Conservation (phyloP, 305 asterid species). For the Caryopteris hybrid region DNA sequence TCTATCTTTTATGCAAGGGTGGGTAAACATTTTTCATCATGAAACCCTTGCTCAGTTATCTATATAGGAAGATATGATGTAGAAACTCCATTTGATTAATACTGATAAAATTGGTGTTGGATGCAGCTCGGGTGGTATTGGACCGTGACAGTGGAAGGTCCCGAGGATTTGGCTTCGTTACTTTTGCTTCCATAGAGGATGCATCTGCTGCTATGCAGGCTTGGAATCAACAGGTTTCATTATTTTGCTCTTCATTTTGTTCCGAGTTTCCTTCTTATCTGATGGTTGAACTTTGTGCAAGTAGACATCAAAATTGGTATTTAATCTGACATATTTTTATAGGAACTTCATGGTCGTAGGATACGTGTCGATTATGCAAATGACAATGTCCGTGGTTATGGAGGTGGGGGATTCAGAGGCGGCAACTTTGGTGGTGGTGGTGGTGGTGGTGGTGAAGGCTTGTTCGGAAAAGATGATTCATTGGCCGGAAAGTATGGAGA, state of each 20-base stretch:
- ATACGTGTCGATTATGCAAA: neutral
- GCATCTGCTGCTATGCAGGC: conserved; percentile 92
- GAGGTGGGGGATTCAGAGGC: neutral
- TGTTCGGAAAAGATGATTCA: no score
- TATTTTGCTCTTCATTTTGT: neutral
- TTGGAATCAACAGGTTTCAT: conserved; percentile 63
- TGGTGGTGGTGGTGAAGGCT: neutral
- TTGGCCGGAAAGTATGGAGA: no score
- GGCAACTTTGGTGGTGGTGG: neutral
- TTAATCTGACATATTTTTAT: no score
- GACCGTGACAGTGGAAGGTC: conserved; percentile 86
- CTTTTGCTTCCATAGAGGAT: conserved; percentile 51
- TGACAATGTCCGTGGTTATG: neutral
- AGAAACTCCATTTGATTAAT: no score
- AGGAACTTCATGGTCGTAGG: neutral
- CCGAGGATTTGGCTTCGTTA: conserved; percentile 85
- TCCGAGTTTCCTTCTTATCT: neutral
- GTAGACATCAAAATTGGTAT: no score
- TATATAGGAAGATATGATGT: no score
- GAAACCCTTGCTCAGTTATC: no score
- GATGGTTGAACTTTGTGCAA: neutral
- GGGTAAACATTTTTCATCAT: no score
- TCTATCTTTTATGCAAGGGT: no score
- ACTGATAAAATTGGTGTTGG: neutral
- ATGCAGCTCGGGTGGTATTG: conserved; percentile 60